Conservation (phyloP, 176 grass and related monocot genomes). For the Ananas comosus region DNA sequence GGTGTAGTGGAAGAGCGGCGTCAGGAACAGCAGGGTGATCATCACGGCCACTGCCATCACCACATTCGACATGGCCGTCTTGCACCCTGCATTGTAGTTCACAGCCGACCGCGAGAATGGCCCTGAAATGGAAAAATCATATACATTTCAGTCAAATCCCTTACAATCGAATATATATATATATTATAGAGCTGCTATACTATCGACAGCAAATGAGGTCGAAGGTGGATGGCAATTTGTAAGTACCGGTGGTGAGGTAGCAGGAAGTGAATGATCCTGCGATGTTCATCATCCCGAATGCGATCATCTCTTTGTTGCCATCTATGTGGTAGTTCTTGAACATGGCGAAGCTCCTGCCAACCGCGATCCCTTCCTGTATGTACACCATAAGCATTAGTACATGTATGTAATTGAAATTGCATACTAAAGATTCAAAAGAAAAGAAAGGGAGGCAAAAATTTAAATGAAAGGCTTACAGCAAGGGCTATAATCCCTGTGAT, state of each 20-base stretch:
- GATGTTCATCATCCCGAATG: constrained; percentile 85
- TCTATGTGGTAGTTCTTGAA: constrained; percentile 99
- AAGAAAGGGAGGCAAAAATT: background rate
- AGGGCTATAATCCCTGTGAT: constrained; percentile 81
- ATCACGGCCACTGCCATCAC: constrained; percentile 82
- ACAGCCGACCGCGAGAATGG: constrained; percentile 86
- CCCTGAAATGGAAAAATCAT: constrained; percentile 10
- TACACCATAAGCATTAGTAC: background rate
- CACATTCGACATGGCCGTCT: constrained; percentile 93
- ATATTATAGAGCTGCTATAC: no score
- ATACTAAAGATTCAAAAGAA: background rate
- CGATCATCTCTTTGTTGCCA: constrained; percentile 99
- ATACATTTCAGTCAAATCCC: background rate
- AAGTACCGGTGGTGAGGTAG: constrained; percentile 75
- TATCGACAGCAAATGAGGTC: no score
- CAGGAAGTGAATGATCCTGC: constrained; percentile 81
- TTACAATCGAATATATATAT: no score
- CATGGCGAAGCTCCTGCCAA: constrained; percentile 87
- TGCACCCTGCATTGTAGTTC: constrained; percentile 94
- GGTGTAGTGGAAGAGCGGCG: constrained; percentile 93
- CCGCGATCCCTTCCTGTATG: constrained; percentile 90
- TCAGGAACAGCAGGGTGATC: constrained; percentile 80
- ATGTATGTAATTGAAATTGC: background rate
- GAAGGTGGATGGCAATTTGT: background rate
- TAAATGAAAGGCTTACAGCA: constrained; percentile 39